Evolutionary conservation across 2,329 filamentous ascomycete genomes (phyloP), one percentile per base, ranked within the genome.

Genomic region (Fusarium fracticaudum): DNA sequence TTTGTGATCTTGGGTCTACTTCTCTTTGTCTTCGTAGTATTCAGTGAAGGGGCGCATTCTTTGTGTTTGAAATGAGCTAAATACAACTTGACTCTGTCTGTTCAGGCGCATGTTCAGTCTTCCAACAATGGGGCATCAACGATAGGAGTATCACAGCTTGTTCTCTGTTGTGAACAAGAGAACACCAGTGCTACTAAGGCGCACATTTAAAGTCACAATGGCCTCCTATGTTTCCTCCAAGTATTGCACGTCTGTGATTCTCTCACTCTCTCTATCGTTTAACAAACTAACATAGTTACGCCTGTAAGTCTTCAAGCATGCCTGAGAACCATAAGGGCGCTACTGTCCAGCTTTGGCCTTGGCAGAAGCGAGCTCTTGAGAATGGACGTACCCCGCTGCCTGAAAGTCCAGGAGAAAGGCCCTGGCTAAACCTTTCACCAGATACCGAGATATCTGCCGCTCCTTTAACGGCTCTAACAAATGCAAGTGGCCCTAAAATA

Each of bases 341-440:
- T 35, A 29, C 44, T 31, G 18, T 9, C 6, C 35, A 20, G 15
- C 35, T 70, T 11, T 26, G 14, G 13, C 48, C 58, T 20, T 72
- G 69, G 64, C 69, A 73, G n/a, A n/a, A 18, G 0, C 24, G 10
- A 22, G 69, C 54, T 15, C 50, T 72, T 1, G n/a, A 65, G 3
- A 53, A 33, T 3, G 64, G 69, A 1, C 47, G 69, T 10, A 60
- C 29, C 5, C 69, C 69, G 2, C 18, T 72, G 0, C 69, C 69
- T 3, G 69, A 73, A 22, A 33, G 37, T 2, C 48, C 54, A 10
- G 64, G 59, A 13, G 64, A 43, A 3, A 45, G 44, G 6, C 54
- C 54, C 6, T 72, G 69, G 64, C 38, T 69, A 2, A 15, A 13
- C 14, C 6, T 35, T n/a, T 29, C 29, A 18, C 26, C 29, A 22